Evolutionary conservation across 495 filamentous ascomycete species (phyloP).

Genomic region (Penicillium canescens): DNA sequence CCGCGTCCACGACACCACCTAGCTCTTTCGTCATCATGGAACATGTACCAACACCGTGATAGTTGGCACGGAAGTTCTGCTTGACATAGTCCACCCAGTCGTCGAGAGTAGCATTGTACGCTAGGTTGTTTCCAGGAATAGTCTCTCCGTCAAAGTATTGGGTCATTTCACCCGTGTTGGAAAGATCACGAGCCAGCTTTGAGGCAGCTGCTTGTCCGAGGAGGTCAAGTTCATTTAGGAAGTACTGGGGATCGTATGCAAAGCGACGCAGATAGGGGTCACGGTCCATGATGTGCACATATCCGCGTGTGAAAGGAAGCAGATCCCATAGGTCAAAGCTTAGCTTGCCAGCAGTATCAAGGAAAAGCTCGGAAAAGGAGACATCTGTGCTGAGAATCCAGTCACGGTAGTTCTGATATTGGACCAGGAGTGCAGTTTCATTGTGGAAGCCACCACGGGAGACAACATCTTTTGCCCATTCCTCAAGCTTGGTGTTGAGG

Average conservation of each 20-base stretch:
- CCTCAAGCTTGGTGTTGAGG: slow-evolving; percentile 23
- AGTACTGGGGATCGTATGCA: slow-evolving; percentile 50
- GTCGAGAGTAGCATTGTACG: slow-evolving; percentile 39
- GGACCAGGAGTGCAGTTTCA: slow-evolving; percentile 21
- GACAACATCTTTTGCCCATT: slow-evolving; percentile 27
- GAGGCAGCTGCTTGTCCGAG: slow-evolving; percentile 50
- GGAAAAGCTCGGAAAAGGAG: slow-evolving; percentile 28
- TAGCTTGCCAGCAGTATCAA: slow-evolving; percentile 33
- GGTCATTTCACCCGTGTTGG: slow-evolving; percentile 27
- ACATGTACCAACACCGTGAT: slow-evolving; percentile 48
- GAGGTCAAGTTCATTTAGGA: slow-evolving; percentile 48
- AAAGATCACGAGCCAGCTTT: slow-evolving; percentile 47
- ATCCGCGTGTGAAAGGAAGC: slow-evolving; percentile 55
- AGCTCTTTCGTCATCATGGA: slow-evolving; percentile 47
- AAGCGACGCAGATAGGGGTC: slow-evolving; percentile 40
- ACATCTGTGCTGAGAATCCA: slow-evolving; percentile 29
- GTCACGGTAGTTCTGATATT: slow-evolving; percentile 30
- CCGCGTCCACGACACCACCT: slow-evolving; percentile 49
- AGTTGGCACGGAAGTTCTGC: slow-evolving; percentile 36
- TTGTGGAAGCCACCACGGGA: slow-evolving; percentile 31
- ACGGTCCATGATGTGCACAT: slow-evolving; percentile 42
- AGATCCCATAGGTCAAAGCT: slow-evolving; percentile 41
- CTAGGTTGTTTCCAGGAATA: slow-evolving; percentile 38
- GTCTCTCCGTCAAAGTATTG: slow-evolving; percentile 36
- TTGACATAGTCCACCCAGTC: slow-evolving; percentile 38